Percentiles rank a stretch among this genome's conserved stretches.
Evolutionary conservation across 2,329 filamentous ascomycete species (phyloP).

Genomic region (Fusarium subglutinans): DNA sequence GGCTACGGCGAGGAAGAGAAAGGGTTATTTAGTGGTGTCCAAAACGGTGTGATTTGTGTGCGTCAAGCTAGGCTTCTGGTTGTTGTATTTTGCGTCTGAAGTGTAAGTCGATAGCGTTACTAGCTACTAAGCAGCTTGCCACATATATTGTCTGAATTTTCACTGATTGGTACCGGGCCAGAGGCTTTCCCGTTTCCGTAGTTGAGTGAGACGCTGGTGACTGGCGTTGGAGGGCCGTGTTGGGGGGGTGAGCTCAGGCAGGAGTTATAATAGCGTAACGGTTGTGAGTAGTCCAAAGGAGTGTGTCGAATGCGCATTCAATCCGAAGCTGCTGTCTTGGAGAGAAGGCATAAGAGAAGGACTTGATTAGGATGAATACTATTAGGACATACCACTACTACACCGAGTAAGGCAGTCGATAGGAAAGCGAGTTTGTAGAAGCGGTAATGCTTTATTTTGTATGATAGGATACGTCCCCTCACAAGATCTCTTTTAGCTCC

Average conservation of each 20-base stretch:
- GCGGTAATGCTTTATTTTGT: constrained; percentile 39
- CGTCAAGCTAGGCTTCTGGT: constrained; percentile 33
- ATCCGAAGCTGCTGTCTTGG: constrained; percentile 24
- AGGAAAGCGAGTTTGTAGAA: constrained; percentile 36
- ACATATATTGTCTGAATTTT: constrained; percentile 38
- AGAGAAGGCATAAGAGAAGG: constrained; percentile 33
- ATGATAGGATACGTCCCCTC: constrained; percentile 40
- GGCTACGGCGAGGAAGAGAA: constrained; percentile 56
- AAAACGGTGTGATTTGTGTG: constrained; percentile 42
- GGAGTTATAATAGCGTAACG: constrained; percentile 35
- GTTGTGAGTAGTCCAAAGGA: constrained; percentile 38
- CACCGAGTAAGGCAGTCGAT: constrained; percentile 9
- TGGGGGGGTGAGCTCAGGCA: constrained; percentile 34
- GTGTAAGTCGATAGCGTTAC: constrained; percentile 42
- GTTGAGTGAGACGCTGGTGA: constrained; percentile 39
- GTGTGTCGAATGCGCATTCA: constrained; percentile 34
- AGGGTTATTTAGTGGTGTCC: constrained; percentile 33
- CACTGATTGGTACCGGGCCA: constrained; percentile 40
- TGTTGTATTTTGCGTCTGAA: constrained; percentile 33
- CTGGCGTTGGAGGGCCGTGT: constrained; percentile 37
- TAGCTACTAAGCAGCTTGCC: constrained; percentile 38
- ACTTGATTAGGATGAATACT: constrained; percentile 25
- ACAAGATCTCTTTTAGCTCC: constrained; percentile 41
- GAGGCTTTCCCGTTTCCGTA: constrained; percentile 44
- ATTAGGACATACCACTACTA: constrained; percentile 21